phyloP scores from a whole-genome alignment of 1,139 yeast species.

The Hyphopichia burtonii region DNA sequence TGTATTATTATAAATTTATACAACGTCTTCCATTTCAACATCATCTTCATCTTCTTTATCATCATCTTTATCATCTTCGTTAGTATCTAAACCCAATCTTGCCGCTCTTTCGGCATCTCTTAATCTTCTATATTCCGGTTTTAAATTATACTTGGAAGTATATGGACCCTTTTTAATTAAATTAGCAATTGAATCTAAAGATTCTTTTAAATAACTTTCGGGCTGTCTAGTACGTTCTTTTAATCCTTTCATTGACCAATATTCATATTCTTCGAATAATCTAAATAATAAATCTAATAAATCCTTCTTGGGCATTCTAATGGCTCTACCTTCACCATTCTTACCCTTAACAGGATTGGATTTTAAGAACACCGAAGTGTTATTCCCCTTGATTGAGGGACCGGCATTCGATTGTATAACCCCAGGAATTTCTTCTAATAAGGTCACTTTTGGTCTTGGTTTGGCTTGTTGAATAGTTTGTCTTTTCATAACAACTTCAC shows the following conservation, averaged over 20 bases:
- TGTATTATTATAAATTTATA: constrained; percentile 14
- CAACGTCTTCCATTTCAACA: constrained; percentile 45
- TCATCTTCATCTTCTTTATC: constrained; percentile 49
- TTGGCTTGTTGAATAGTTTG: constrained; percentile 45
- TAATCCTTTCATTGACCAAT: constrained; percentile 93
- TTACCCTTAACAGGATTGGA: constrained; percentile 31
- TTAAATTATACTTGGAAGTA: constrained; percentile 84
- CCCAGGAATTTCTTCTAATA: constrained; percentile 82
- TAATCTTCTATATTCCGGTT: constrained; percentile 83
- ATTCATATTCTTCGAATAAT: constrained; percentile 90
- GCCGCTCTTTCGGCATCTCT: constrained; percentile 77
- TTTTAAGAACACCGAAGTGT: constrained; percentile 60
- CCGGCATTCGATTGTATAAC: constrained; percentile 84
- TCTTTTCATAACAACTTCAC: constrained; percentile 45
- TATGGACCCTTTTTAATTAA: constrained; percentile 94
- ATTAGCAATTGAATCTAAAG: constrained; percentile 84
- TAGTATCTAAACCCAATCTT: constrained; percentile 45
- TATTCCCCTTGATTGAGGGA: constrained; percentile 70
- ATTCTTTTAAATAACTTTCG: constrained; percentile 87
- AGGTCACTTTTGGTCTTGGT: constrained; percentile 70
- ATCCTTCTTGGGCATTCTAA: constrained; percentile 91
- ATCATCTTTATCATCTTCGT: constrained; percentile 45
- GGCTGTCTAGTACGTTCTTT: constrained; percentile 96
- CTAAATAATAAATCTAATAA: constrained; percentile 84
- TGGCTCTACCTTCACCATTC: constrained; percentile 79